Percentiles rank a stretch among this genome's conserved stretches.
Evolutionary conservation across 2,329 filamentous ascomycete genomes (phyloP).

Genomic region (Colletotrichum magnum): DNA sequence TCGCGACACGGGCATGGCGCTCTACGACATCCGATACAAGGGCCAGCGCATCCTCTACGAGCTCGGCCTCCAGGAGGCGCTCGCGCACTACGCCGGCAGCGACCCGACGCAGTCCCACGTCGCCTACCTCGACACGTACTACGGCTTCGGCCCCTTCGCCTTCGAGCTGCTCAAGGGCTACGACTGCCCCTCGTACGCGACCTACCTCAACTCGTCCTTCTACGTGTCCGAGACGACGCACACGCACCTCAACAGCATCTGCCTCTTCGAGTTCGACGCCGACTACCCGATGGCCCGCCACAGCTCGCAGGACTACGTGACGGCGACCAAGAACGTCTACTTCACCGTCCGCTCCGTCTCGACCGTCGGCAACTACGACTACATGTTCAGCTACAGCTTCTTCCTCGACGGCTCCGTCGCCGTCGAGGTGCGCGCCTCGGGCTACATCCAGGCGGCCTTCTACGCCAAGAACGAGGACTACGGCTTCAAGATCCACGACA

Average conservation of each 20-base stretch:
- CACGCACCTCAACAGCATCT: slow-evolving; percentile 65
- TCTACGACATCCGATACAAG: slow-evolving; percentile 68
- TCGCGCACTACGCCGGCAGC: slow-evolving; percentile 74
- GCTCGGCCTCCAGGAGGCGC: slow-evolving; percentile 67
- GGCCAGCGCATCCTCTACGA: slow-evolving; percentile 70
- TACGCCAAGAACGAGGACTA: slow-evolving; percentile 62
- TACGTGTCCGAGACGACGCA: slow-evolving; percentile 59
- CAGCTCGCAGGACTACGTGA: slow-evolving; percentile 54
- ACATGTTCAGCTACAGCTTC: slow-evolving; percentile 66
- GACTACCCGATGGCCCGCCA: slow-evolving; percentile 67
- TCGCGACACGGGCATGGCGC: slow-evolving; percentile 61
- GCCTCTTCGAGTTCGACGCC: slow-evolving; percentile 67
- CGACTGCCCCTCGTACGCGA: slow-evolving; percentile 66
- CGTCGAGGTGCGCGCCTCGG: slow-evolving; percentile 65
- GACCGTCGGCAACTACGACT: slow-evolving; percentile 70
- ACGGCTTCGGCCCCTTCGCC: slow-evolving; percentile 62
- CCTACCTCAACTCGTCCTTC: slow-evolving; percentile 63
- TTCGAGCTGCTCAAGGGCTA: slow-evolving; percentile 63
- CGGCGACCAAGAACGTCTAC: slow-evolving; percentile 62
- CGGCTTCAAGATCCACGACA: slow-evolving; percentile 64
- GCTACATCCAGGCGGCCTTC: slow-evolving; percentile 68
- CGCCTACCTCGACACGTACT: slow-evolving; percentile 62
- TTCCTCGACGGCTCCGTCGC: slow-evolving; percentile 65
- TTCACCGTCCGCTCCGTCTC: slow-evolving; percentile 61
- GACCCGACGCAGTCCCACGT: slow-evolving; percentile 65